These are phyloP conservation scores for Amaranthus cruentus DNA, from an alignment of 148 eudicot species.

Conservation along the genomic window DNA sequence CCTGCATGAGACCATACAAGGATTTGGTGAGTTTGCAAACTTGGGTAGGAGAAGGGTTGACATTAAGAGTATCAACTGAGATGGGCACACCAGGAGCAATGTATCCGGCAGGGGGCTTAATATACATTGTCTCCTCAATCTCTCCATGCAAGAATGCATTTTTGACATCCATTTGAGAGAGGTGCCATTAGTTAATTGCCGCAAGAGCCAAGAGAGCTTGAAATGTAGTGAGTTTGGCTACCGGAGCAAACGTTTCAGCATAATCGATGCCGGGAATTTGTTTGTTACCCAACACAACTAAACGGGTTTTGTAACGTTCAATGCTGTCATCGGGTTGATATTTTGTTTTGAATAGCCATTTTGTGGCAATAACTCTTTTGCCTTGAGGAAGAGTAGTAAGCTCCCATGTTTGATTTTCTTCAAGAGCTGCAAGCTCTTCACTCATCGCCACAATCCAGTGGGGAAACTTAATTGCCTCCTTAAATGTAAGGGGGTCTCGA, in stretches of 20 bases:
- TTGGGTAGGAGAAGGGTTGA: not conserved
- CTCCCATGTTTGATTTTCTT: not conserved
- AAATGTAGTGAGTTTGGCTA: not conserved
- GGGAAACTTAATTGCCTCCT: not conserved
- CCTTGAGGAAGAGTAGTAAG: not conserved
- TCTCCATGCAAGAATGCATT: conserved; percentile 1
- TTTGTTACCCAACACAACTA: not conserved
- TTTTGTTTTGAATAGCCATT: not conserved
- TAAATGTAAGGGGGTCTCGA: not conserved
- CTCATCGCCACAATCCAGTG: not conserved
- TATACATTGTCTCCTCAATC: not conserved
- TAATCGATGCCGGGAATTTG: not conserved
- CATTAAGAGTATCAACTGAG: not conserved
- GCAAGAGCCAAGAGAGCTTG: not conserved
- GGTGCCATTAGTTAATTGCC: not conserved
- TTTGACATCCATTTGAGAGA: not conserved
- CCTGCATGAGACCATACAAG: not conserved
- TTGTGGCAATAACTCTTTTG: not conserved
- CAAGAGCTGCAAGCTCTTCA: not conserved
- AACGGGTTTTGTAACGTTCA: not conserved
- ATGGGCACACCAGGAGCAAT: not conserved
- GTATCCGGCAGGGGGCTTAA: not conserved
- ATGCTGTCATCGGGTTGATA: not conserved
- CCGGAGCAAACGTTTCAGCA: not conserved
- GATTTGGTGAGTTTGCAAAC: not conserved